Evolutionary conservation across 2,329 filamentous ascomycete genomes (phyloP).

Genomic region (Ascochyta rabiei): DNA sequence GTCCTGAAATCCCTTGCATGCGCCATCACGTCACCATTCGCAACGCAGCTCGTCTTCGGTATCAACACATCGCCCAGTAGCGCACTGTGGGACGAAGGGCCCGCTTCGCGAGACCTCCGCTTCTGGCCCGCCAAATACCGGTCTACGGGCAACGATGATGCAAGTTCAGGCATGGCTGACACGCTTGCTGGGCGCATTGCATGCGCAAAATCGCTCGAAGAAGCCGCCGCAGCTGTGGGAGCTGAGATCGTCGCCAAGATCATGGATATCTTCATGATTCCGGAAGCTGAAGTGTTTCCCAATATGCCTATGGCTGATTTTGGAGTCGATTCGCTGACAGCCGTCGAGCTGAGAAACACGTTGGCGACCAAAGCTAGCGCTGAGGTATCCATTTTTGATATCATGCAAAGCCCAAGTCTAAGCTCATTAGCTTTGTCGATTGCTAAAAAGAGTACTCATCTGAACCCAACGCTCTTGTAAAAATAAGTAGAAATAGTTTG

Average conservation of each 20-base stretch:
- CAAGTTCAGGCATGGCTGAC: neutral
- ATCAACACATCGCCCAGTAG: constrained; percentile 5
- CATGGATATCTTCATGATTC: neutral
- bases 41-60: constrained; percentile 4
- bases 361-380: constrained; percentile 1
- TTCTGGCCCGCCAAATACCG: constrained; percentile 7
- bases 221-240: constrained; percentile 1
- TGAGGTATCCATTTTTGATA: constrained; percentile 9
- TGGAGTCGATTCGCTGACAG: constrained; percentile 30
- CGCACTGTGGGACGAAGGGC: constrained; percentile 4
- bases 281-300: constrained; percentile 19
- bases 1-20: constrained; percentile 2
- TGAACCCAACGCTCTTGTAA: neutral
- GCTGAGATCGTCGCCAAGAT: neutral
- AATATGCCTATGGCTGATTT: constrained; percentile 23
- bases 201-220: constrained; percentile 1
- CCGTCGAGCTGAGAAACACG: constrained; percentile 26
- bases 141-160: neutral
- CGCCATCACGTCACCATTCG: constrained; percentile 4
- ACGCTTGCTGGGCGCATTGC: constrained; percentile 4
- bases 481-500: too few relatives aligned
- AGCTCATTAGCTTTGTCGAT: neutral
- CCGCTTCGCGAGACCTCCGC: constrained; percentile 3
- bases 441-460: neutral
- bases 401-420: constrained; percentile 3